phyloP scores from a whole-genome alignment of 352 stramenopile species.

The Phytophthora citricola region DNA sequence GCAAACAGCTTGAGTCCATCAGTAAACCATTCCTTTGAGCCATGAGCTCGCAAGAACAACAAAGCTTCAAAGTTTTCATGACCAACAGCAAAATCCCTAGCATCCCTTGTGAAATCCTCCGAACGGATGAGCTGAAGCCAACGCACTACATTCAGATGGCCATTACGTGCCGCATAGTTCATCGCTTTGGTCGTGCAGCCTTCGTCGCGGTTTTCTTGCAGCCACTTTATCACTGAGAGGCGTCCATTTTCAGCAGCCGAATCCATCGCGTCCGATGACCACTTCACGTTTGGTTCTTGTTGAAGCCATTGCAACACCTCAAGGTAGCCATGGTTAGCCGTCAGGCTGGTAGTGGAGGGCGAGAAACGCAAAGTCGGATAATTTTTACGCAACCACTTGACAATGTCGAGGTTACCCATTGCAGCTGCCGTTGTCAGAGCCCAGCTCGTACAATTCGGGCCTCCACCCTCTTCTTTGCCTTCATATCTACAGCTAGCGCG shows the following conservation, averaged over 20 bases:
- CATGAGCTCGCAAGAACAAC: conserved; percentile 7
- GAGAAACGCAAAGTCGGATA: conserved; percentile 8
- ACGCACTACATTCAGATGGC: background rate
- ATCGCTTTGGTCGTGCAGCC: conserved; percentile 9
- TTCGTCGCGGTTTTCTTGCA: conserved; percentile 7
- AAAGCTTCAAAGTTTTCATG: conserved; percentile 17
- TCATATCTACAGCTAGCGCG: conserved; percentile 4
- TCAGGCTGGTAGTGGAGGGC: background rate
- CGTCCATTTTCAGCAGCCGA: conserved; percentile 21
- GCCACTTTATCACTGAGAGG: conserved; percentile 24
- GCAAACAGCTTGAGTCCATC: background rate
- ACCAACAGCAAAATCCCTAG: conserved; percentile 10
- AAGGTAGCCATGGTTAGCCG: conserved; percentile 9
- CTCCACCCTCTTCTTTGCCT: conserved; percentile 4
- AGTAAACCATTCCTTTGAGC: background rate
- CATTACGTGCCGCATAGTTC: conserved; percentile 2
- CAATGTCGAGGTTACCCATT: conserved; percentile 5
- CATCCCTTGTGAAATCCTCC: conserved; percentile 11
- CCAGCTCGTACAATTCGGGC: conserved; percentile 12
- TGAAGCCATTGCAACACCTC: conserved; percentile 24
- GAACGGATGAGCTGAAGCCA: conserved; percentile 6
- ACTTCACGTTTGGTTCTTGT: no score
- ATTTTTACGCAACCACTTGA: conserved; percentile 16
- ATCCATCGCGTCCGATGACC: conserved; percentile 17
- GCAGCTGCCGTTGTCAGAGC: conserved; percentile 5